Evolutionary conservation across 2,329 filamentous ascomycete genomes (phyloP).

Genomic region (Beauveria medogensis): DNA sequence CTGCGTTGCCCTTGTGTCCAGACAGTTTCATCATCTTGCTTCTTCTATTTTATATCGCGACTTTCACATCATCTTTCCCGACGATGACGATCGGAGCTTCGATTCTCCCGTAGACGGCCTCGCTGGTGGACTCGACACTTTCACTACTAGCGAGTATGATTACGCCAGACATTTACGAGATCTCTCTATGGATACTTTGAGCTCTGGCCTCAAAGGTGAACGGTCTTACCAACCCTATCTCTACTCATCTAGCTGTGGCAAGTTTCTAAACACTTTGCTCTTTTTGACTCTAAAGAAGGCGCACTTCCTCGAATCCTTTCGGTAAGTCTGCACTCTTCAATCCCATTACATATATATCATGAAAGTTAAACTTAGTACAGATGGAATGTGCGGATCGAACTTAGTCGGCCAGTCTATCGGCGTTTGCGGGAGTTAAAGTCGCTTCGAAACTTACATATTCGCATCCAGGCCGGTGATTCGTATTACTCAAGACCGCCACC

Average conservation of each 20-base stretch:
- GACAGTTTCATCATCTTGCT: slow-evolving; percentile 48
- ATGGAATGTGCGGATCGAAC: slow-evolving; percentile 58
- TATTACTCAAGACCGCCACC: slow-evolving; percentile 43
- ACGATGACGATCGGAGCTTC: slow-evolving; percentile 44
- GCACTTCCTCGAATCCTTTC: slow-evolving; percentile 46
- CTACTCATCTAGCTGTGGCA: slow-evolving; percentile 49
- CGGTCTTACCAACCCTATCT: slow-evolving; percentile 45
- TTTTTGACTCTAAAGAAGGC: slow-evolving; percentile 49
- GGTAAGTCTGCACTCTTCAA: slow-evolving; percentile 28
- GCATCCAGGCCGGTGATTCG: slow-evolving; percentile 50
- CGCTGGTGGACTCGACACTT: slow-evolving; percentile 50
- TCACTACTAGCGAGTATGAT: slow-evolving; percentile 55
- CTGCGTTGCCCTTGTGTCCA: slow-evolving; percentile 50
- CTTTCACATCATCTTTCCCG: slow-evolving; percentile 54
- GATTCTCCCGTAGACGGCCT: slow-evolving; percentile 49
- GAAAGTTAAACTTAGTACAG: slow-evolving; percentile 23
- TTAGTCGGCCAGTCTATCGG: slow-evolving; percentile 50
- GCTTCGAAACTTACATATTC: slow-evolving; percentile 46
- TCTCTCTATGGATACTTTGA: slow-evolving; percentile 48
- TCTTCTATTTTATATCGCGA: slow-evolving; percentile 51
- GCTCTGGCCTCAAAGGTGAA: slow-evolving; percentile 44
- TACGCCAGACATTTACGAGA: slow-evolving; percentile 51
- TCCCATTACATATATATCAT: not conserved
- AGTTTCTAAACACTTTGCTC: slow-evolving; percentile 55
- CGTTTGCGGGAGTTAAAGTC: slow-evolving; percentile 45